Evolutionary conservation across 2,329 filamentous ascomycete genomes (phyloP).

Genomic region (Fusarium beomiforme): DNA sequence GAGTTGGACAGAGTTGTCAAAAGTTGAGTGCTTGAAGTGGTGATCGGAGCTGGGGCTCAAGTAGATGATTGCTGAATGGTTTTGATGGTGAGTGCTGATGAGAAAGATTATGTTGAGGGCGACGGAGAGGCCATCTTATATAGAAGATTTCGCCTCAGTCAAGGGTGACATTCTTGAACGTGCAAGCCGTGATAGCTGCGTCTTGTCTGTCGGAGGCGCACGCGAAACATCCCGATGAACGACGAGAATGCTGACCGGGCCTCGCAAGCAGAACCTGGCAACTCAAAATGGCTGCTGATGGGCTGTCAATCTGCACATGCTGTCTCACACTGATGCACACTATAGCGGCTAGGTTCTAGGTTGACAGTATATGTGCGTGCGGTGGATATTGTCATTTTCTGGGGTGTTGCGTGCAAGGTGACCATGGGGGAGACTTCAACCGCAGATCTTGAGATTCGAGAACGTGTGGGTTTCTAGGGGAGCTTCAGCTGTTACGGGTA

Average conservation of each 20-base stretch:
- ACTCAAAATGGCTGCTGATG: conserved; percentile 29
- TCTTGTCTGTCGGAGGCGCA: conserved; percentile 6
- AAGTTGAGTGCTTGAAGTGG: conserved; percentile 11
- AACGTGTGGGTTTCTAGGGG: conserved; percentile 24
- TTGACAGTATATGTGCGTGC: background rate
- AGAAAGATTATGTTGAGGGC: conserved; percentile 13
- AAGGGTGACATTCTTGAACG: conserved; percentile 15
- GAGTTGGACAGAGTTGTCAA: conserved; percentile 31
- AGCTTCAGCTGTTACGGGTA: conserved; percentile 13
- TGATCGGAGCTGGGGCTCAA: conserved; percentile 35
- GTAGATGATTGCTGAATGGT: conserved; percentile 39
- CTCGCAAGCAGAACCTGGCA: conserved; percentile 23
- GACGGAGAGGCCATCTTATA: conserved; percentile 38
- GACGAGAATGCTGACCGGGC: background rate
- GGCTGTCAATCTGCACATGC: conserved; percentile 29
- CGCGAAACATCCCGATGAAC: conserved; percentile 33
- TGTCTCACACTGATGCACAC: conserved; percentile 40
- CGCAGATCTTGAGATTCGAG: conserved; percentile 20
- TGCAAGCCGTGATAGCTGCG: conserved; percentile 12
- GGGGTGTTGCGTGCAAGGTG: conserved; percentile 2
- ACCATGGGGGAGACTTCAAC: background rate
- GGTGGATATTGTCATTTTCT: conserved; percentile 26
- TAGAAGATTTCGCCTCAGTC: conserved; percentile 27
- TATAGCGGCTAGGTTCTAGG: conserved; percentile 15
- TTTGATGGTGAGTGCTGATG: conserved; percentile 37